Evolutionary conservation across 345 rosid genomes (phyloP), one percentile per base, ranked within the genome.

Genomic region (Lepidium africanum): DNA sequence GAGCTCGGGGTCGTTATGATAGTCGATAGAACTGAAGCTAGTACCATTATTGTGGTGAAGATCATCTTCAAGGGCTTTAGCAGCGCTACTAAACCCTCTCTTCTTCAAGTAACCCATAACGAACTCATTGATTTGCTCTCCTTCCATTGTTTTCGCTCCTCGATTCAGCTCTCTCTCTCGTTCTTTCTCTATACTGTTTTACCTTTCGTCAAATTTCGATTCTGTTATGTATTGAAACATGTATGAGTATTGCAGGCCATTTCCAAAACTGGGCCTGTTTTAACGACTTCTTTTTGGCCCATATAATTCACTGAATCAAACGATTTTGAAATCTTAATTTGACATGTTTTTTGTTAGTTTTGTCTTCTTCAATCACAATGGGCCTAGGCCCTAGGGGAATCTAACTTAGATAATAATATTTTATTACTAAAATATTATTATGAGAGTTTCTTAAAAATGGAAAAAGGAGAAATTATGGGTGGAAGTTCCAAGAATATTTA

Each of bases 31-130:
- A 19, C 35, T 47, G 74, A 75, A 52, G 64, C 66, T 60, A 67
- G 56, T 63, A 33, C 70, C 69, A 75, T 81, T 77, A 72, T 61
- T 86, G 5, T 76, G 83, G 8, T 85, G 92, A 74, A 84, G 82
- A 78, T 83, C 88, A 6, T 88, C 90, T 72, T 77, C 69, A 13
- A 77, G 54, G 23, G 23, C 66, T 55, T 72, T 77, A 14, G 65
- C 40, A 82, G 88, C 75, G 81, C 83, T 82, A 70, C 71, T 80
- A 77, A 95, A 95, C 0, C 99, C 99, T 59, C 79, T 95, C 91
- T 87, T 95, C 86, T 84, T 89, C 90, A 91, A 63, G 76, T 87
- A 94, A 30, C 86, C 79, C 53, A 81, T 77, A 7, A 91, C 96
- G 36, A 87, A 82, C 42, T 76, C 82, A 36, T 78, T 81, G 2